A percentile compares a stretch with the other conserved stretches of the same genome.
These are phyloP conservation scores for Prunus kanzakura DNA, from an alignment of 306 rosid species.

Conservation along the genomic window DNA sequence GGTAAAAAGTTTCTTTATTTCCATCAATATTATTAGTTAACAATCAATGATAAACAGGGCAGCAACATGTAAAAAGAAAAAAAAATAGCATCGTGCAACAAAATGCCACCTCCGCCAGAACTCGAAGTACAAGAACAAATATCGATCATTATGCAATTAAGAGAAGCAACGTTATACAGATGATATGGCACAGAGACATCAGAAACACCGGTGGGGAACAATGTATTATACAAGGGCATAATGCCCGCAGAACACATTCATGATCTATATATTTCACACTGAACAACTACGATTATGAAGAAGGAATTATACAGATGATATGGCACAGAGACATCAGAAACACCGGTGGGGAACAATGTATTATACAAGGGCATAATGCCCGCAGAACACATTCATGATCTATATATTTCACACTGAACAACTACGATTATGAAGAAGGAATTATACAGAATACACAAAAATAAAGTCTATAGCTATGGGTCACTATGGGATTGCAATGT, in stretches of 20 bases:
- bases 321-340: conserved; percentile 32
- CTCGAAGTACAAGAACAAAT: background rate
- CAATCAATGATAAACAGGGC: background rate
- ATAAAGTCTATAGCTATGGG: conserved; percentile 46
- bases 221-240: conserved; percentile 51
- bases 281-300: conserved; percentile 41
- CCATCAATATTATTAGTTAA: too few species aligned
- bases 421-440: conserved; percentile 38
- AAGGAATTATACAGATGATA: conserved; percentile 33
- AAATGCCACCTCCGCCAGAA: background rate
- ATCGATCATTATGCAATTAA: background rate
- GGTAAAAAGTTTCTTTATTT: background rate
- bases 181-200: conserved; percentile 30
- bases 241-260: conserved; percentile 39
- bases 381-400: conserved; percentile 39
- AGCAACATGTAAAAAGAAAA: background rate
- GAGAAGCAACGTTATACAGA: conserved; percentile 2
- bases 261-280: conserved; percentile 65
- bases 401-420: conserved; percentile 66
- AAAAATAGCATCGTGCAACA: background rate
- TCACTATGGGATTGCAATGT: conserved; percentile 57
- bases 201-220: conserved; percentile 36
- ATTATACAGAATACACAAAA: conserved; percentile 38
- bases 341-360: conserved; percentile 41
- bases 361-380: conserved; percentile 47